Conservation (phyloP, 73 alveolate species). For the Tetrahymena elliotti region DNA sequence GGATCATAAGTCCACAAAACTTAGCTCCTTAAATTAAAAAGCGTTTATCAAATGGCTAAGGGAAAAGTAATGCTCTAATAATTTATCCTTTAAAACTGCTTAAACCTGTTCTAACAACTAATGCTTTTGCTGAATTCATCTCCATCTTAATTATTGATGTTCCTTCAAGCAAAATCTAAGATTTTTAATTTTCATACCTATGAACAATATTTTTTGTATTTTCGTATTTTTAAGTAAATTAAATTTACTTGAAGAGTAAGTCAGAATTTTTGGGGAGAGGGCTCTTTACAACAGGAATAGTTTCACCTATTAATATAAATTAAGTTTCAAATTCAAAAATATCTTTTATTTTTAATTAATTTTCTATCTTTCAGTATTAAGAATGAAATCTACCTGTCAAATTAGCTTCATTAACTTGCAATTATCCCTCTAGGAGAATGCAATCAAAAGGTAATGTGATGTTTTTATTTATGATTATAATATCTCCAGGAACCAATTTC, state of each 20-base stretch:
- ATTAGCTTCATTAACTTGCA: not conserved
- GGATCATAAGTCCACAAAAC: not conserved
- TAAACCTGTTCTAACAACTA: constrained; percentile 36
- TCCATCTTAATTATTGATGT: not conserved
- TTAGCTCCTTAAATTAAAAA: constrained; percentile 20
- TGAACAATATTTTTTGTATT: not conserved
- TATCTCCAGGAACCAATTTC: not conserved
- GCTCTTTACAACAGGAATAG: not conserved
- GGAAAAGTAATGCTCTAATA: constrained; percentile 15
- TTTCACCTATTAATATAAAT: not conserved
- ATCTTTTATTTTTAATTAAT: not conserved
- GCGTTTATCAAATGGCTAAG: not conserved
- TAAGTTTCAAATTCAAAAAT: not conserved
- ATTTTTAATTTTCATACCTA: not conserved
- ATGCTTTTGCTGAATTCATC: not conserved
- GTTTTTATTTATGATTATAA: not conserved
- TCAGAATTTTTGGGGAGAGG: not conserved
- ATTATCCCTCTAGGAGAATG: not conserved
- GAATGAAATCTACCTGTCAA: not conserved
- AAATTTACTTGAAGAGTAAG: not conserved
- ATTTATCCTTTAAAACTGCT: constrained; percentile 34
- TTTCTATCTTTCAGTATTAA: too few species aligned
- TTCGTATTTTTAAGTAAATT: not conserved
- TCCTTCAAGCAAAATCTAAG: not conserved
- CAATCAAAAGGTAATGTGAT: not conserved